These are phyloP conservation scores for Dictyostelium firmibasis DNA, from an alignment of 78 protist genomes.

Conservation along the genomic window DNA sequence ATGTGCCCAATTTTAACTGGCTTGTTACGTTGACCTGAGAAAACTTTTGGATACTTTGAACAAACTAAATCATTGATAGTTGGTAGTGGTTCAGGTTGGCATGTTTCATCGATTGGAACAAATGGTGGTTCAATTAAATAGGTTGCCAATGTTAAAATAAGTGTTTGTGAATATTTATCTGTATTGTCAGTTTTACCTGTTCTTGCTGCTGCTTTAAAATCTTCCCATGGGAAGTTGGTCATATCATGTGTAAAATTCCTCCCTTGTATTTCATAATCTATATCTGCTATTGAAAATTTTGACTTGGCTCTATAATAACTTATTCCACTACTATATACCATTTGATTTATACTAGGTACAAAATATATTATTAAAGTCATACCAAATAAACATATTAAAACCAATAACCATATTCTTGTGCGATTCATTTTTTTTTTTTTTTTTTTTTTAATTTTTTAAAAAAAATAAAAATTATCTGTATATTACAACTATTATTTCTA, in stretches of 20 bases:
- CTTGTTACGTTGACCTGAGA: not conserved
- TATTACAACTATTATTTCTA: too few relatives aligned
- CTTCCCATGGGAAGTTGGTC: not conserved
- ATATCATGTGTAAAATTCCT: not conserved
- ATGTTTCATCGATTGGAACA: not conserved
- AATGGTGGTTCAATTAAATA: slow-evolving; percentile 16
- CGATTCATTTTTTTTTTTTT: not conserved
- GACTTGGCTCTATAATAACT: not conserved
- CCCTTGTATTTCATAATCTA: not conserved
- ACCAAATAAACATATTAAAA: not conserved
- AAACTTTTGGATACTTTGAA: not conserved
- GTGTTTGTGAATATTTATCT: not conserved
- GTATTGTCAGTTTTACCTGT: not conserved
- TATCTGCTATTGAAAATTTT: too few relatives aligned
- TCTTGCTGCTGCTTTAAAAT: not conserved
- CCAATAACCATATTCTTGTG: not conserved
- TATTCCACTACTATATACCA: not conserved
- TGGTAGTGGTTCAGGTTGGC: not conserved
- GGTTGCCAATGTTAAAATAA: not conserved
- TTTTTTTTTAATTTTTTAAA: not conserved
- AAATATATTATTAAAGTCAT: not conserved
- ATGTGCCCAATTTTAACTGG: not conserved
- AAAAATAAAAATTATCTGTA: too few relatives aligned
- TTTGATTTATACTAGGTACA: not conserved
- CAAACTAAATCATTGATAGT: not conserved